Evolutionary conservation across 345 rosid genomes (phyloP), one percentile per base, ranked within the genome.

Genomic region (Linum lewisii): DNA sequence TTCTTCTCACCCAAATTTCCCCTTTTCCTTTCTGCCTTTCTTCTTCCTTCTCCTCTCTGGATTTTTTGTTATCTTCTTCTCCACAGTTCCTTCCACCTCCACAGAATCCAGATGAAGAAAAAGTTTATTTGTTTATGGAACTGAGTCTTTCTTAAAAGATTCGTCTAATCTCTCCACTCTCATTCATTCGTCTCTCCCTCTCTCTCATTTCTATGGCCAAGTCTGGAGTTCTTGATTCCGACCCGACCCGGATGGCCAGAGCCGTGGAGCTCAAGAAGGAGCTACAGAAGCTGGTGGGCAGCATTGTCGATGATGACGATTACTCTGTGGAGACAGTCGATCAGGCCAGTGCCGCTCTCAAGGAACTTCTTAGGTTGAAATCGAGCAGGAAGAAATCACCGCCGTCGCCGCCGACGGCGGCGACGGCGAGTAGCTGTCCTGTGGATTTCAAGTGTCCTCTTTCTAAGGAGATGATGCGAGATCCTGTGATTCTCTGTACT

Each of bases 401-500:
- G 37, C 45, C 59, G 52, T 54, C 69, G 26, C 64, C 62, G 0
- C 60, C 69, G 44, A 22, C 10, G 63, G 66, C 32, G 32, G 45
- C 45, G 62, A 54, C 56, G 24, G 24, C 56, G 24, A 19, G 21
- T 13, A 11, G 6, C n/a, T 37, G 65, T 51, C 84, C 80, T 26
- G 60, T 58, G 29, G 79, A 72, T 60, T 77, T 75, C 47, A 70
- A 42, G 24, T 80, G 84, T 55, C 79, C 84, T 51, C 59, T 80
- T 63, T 80, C 84, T n/a, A 68, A 63, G 32, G 29, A 66, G 63
- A 67, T 77, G 52, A 80, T 80, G 84, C 49, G 16, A 62, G 88
- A 84, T 53, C 87, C 88, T 60, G 87, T 84, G 15, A 64, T 82
- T 59, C 54, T 84, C 60, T 74, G 77, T 32, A 72, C 83, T 60